A percentile compares a stretch with the other conserved stretches of the same genome.
Conservation (phyloP, 192 early-diverging fungal genomes). For the Phycomyces nitens region DNA sequence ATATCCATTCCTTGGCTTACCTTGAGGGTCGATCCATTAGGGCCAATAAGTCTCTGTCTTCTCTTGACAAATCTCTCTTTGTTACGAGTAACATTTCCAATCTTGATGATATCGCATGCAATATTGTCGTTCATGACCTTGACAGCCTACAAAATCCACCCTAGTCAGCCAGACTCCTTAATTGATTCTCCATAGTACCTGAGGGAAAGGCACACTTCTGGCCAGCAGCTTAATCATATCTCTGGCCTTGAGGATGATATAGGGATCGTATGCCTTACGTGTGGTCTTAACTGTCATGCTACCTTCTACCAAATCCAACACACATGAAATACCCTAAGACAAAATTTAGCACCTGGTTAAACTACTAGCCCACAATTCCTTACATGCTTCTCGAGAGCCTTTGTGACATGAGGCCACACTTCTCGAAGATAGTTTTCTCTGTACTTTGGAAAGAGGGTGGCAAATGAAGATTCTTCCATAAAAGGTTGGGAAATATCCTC, state of each 20-base stretch:
- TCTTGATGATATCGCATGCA: constrained; percentile 95
- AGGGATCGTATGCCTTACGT: constrained; percentile 92
- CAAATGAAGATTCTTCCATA: constrained; percentile 94
- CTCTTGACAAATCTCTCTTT: constrained; percentile 98
- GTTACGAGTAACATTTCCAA: constrained; percentile 90
- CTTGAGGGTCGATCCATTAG: constrained; percentile 92
- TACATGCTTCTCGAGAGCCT: constrained; percentile 72
- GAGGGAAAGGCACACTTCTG: constrained; percentile 89
- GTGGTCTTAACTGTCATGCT: constrained; percentile 98
- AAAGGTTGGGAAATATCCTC: constrained; percentile 72
- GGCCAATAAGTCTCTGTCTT: constrained; percentile 90
- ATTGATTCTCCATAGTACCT: constrained; percentile 42
- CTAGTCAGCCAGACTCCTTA: neutral
- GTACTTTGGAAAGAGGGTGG: constrained; percentile 98
- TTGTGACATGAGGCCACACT: constrained; percentile 86
- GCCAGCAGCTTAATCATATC: constrained; percentile 94
- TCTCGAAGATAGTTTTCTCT: constrained; percentile 90
- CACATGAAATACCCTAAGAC: constrained; percentile 83
- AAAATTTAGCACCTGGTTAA: too few relatives aligned
- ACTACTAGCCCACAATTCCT: too few relatives aligned
- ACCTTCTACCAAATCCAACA: constrained; percentile 94
- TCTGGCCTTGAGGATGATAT: constrained; percentile 88
- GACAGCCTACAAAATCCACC: constrained; percentile 50
- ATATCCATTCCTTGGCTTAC: too few relatives aligned
- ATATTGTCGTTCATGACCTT: constrained; percentile 91